phyloP scores from a whole-genome alignment of 2,329 filamentous ascomycete genomes.

The Xylariaceae sp. region DNA sequence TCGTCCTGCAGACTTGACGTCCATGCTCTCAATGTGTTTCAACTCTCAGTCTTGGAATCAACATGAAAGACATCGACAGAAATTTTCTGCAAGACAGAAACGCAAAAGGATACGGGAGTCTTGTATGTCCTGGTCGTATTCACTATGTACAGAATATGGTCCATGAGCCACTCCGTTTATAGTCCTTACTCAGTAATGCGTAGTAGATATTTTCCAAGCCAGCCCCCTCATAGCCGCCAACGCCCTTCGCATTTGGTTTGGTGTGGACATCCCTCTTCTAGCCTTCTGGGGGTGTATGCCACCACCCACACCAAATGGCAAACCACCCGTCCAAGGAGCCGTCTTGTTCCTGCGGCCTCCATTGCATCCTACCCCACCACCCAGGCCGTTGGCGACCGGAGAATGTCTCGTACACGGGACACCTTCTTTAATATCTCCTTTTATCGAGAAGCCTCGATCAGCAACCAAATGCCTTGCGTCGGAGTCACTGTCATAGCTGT shows the following conservation, averaged over 20 bases:
- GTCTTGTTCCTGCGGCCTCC: slow-evolving; percentile 2
- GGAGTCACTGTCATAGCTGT: too few species aligned
- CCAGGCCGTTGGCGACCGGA: background rate
- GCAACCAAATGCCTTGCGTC: too few species aligned
- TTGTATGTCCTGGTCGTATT: background rate
- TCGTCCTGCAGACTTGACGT: too few species aligned
- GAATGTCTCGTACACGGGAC: too few species aligned
- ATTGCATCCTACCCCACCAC: background rate
- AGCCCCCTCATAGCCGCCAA: background rate
- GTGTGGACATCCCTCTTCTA: background rate
- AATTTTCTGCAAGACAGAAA: too few species aligned
- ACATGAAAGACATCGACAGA: background rate
- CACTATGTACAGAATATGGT: background rate
- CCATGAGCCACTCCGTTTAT: slow-evolving; percentile 1
- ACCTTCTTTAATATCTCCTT: too few species aligned
- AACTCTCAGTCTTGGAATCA: background rate
- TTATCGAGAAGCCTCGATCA: too few species aligned
- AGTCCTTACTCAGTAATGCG: slow-evolving; percentile 1
- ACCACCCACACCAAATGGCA: slow-evolving; percentile 1
- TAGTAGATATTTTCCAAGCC: slow-evolving; percentile 1
- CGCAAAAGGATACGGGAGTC: too few species aligned
- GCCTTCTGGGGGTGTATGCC: background rate
- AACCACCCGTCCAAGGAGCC: background rate
- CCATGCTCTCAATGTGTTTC: too few species aligned
- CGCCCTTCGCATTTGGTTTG: background rate